phyloP scores from a whole-genome alignment of 2,329 filamentous ascomycete species.

The Ceratocystis variospora region DNA sequence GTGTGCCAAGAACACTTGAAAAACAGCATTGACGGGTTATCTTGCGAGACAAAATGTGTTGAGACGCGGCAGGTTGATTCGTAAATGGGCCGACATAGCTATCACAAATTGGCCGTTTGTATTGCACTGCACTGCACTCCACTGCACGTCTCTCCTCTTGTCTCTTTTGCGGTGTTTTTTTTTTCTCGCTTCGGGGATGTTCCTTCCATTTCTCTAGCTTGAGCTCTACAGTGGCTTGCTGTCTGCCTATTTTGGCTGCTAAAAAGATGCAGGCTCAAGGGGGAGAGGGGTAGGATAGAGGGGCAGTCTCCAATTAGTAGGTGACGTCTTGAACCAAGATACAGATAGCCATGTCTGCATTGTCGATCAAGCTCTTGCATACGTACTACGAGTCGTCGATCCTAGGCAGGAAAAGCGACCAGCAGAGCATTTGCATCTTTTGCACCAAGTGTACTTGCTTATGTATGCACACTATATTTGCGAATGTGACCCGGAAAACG shows the following conservation, averaged over 20 bases:
- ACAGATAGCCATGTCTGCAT: neutral
- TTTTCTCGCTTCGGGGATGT: neutral
- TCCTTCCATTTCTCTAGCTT: neutral
- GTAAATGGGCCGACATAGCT: no score
- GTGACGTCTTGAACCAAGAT: slow-evolving; percentile 3
- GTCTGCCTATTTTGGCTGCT: neutral
- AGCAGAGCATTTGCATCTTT: neutral
- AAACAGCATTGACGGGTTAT: neutral
- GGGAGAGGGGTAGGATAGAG: neutral
- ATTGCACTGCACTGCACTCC: neutral
- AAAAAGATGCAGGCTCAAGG: slow-evolving; percentile 1
- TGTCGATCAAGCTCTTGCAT: slow-evolving; percentile 4
- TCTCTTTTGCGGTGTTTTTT: neutral
- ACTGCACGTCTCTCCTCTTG: neutral
- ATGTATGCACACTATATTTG: neutral
- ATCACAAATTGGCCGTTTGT: neutral
- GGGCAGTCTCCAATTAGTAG: neutral
- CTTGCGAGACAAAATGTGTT: neutral
- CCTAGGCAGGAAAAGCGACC: neutral
- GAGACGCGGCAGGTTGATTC: neutral
- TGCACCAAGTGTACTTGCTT: neutral
- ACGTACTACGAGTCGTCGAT: neutral
- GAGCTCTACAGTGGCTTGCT: neutral
- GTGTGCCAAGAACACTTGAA: neutral
- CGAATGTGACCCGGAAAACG: neutral